phyloP scores from a whole-genome alignment of 345 rosid genomes.

The Noccaea bulbosa region DNA sequence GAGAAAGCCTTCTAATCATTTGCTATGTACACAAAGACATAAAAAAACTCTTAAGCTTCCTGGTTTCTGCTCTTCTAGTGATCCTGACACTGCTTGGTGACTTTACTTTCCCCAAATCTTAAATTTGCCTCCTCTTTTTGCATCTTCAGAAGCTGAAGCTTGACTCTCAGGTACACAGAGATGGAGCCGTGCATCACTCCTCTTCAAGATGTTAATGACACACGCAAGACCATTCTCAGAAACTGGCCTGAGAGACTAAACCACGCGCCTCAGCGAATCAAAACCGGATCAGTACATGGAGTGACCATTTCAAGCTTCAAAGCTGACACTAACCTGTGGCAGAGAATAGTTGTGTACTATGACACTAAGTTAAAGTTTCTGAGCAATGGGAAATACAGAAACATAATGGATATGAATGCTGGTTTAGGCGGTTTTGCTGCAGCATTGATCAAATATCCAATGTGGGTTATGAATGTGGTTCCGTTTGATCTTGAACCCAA shows the following conservation, averaged over 20 bases:
- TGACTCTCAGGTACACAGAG: slow-evolving; percentile 50
- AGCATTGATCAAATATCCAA: slow-evolving; percentile 52
- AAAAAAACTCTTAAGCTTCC: slow-evolving; percentile 42
- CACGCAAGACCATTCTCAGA: slow-evolving; percentile 28
- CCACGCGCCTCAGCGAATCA: slow-evolving; percentile 49
- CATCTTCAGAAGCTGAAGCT: slow-evolving; percentile 23
- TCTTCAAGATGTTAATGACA: slow-evolving; percentile 40
- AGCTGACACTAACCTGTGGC: slow-evolving; percentile 55
- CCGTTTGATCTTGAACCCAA: slow-evolving; percentile 51
- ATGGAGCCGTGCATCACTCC: slow-evolving; percentile 69
- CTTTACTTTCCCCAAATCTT: slow-evolving; percentile 27
- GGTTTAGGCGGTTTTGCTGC: slow-evolving; percentile 74
- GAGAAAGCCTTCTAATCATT: slow-evolving; percentile 69
- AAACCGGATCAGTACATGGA: slow-evolving; percentile 41
- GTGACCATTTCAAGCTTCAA: slow-evolving; percentile 42
- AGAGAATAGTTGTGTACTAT: slow-evolving; percentile 51
- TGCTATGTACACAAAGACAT: slow-evolving; percentile 51
- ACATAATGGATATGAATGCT: slow-evolving; percentile 78
- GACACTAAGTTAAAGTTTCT: slow-evolving; percentile 51
- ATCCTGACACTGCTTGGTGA: slow-evolving; percentile 65
- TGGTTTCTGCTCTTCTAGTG: slow-evolving; percentile 45
- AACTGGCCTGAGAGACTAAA: slow-evolving; percentile 63
- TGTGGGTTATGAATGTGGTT: slow-evolving; percentile 81
- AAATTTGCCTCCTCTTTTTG: background rate
- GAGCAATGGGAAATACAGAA: slow-evolving; percentile 52